Conservation (phyloP, 2,329 filamentous ascomycete species). For the Pleomassaria siparia region DNA sequence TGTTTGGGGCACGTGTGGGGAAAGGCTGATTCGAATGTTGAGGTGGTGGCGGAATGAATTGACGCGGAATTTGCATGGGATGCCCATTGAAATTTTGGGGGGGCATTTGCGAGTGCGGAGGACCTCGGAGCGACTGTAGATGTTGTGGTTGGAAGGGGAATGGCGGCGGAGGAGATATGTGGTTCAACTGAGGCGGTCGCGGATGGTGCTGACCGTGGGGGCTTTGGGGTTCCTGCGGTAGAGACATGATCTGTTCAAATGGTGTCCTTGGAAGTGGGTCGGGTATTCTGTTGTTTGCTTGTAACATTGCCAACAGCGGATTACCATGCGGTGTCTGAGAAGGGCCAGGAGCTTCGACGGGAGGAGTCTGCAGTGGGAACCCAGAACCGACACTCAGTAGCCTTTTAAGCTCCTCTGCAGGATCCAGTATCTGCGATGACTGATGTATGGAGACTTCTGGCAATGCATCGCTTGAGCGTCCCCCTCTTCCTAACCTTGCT, state of each 20-base stretch:
- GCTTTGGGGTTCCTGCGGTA: conserved; percentile 57
- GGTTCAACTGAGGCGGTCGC: conserved; percentile 53
- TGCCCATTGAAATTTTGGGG: conserved; percentile 25
- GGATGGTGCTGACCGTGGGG: conserved; percentile 58
- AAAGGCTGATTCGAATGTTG: conserved; percentile 17
- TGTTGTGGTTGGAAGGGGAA: conserved; percentile 47
- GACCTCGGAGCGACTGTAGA: conserved; percentile 30
- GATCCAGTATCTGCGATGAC: conserved; percentile 40
- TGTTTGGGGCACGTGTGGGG: conserved; percentile 13
- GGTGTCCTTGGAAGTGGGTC: conserved; percentile 46
- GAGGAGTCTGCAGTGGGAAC: conserved; percentile 36
- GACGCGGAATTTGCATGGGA: conserved; percentile 19
- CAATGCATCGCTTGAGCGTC: conserved; percentile 28
- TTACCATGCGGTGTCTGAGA: conserved; percentile 32
- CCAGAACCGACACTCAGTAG: conserved; percentile 48
- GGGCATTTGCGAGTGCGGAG: conserved; percentile 29
- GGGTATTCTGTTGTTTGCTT: conserved; percentile 21
- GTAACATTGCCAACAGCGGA: conserved; percentile 59
- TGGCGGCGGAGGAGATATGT: conserved; percentile 52
- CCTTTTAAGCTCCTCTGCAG: conserved; percentile 55
- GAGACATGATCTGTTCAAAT: conserved; percentile 55
- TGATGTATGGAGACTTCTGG: conserved; percentile 34
- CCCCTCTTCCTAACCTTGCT: conserved; percentile 29
- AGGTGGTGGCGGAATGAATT: conserved; percentile 25
- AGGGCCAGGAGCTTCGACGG: conserved; percentile 42